Evolutionary conservation across 1,139 yeast species (phyloP).

Genomic region (Hansenula anomala): DNA sequence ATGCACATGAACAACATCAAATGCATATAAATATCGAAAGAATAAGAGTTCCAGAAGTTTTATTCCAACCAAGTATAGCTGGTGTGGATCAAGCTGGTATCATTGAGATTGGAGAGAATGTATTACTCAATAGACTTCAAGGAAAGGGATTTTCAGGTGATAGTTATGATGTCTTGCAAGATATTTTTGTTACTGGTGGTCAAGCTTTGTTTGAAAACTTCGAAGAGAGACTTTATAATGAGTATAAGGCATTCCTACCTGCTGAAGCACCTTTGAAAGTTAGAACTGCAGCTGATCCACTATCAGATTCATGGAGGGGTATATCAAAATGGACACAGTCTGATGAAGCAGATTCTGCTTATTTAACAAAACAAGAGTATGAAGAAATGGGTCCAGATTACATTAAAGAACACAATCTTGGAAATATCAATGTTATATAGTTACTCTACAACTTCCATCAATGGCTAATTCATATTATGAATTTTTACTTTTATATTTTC

Average conservation of each 20-base stretch:
- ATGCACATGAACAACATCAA: constrained; percentile 74
- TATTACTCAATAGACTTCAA: constrained; percentile 56
- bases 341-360: constrained; percentile 40
- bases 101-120: constrained; percentile 66
- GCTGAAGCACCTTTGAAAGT: constrained; percentile 59
- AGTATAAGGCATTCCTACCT: constrained; percentile 70
- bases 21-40: constrained; percentile 87
- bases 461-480: no score
- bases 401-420: constrained; percentile 80
- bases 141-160: constrained; percentile 52
- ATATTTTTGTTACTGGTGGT: constrained; percentile 83
- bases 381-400: constrained; percentile 89
- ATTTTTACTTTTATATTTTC: not conserved
- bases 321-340: constrained; percentile 75
- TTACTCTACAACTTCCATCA: no score
- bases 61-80: constrained; percentile 92
- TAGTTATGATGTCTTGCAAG: constrained; percentile 34
- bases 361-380: constrained; percentile 67
- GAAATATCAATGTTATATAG: constrained; percentile 37
- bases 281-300: constrained; percentile 60
- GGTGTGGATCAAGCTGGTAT: constrained; percentile 96
- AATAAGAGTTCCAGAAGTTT: constrained; percentile 84
- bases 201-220: constrained; percentile 63
- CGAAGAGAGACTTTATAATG: constrained; percentile 57
- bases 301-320: constrained; percentile 88